Base-by-base conservation (phyloP, 495 filamentous ascomycete genomes). In the Penicillium soppii region DNA sequence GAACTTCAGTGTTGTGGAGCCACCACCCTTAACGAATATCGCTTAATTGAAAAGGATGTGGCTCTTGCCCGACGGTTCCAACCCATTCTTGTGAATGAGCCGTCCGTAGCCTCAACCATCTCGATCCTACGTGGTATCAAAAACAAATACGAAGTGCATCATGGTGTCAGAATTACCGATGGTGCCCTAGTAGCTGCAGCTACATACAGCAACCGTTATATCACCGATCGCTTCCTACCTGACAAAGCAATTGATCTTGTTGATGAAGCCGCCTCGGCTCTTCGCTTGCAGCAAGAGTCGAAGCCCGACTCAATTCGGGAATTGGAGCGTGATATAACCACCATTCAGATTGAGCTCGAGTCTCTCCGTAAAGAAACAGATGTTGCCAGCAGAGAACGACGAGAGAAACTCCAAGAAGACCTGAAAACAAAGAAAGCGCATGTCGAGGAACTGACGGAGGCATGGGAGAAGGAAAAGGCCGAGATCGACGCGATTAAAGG, bases 241-340 rank as follows among this genome's bases (percentile, higher is more conserved):
- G 92, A 97, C 67, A 97, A 97, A 62, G 94, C 94, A 6, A 98
- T 98, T 53, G 94, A 98, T 66, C 66, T 98, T 43, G 90, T 98
- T 56, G 94, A 98, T 63, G 94, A 97, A 70, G 94, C 94, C 12
- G 92, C 94, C 4, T 95, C 90, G 32, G 88, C 89, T 10, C 74
- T 97, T 7, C 81, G 94, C 15, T 68, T 98, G 52, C 94, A 98
- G 63, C 94, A 98, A 66, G 94, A 98, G 70, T 96, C 90, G 58
- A 96, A 95, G 55, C 94, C 94, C 0, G 94, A 98, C 51, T 82
- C 90, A 12, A 97, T 98, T 23, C 84, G 91, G 62, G 82, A 87
- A 43, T 79, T 97, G 16, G 94, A 97, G 59, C 89, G 92, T 40
- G 87, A 89, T 59, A 96, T 98, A 42, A 92, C 96, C 76, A 97